Percentiles rank a stretch among this genome's conserved stretches.
These are phyloP conservation scores for Tephrocybe sp. DNA, from an alignment of 768 basidiomycete genomes.

Conservation along the genomic window DNA sequence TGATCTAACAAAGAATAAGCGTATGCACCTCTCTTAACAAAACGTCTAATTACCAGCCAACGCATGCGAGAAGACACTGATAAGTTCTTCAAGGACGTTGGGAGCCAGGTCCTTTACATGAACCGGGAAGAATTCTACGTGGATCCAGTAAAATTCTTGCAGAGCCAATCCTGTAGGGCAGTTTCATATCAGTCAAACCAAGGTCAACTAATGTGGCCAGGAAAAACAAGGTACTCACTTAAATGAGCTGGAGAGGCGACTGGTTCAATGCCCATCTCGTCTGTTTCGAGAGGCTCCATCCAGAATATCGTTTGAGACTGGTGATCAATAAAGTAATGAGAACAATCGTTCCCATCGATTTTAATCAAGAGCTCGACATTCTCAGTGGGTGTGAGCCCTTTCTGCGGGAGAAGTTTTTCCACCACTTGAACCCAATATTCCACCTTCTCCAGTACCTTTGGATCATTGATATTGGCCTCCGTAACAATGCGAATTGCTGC, in stretches of 20 bases:
- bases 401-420: conserved; percentile 27
- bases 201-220: too few relatives aligned
- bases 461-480: conserved; percentile 48
- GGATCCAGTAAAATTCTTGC: conserved; percentile 59
- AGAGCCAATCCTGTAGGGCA: conserved; percentile 41
- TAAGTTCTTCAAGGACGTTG: conserved; percentile 45
- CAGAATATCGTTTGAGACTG: conserved; percentile 49
- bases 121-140: conserved; percentile 64
- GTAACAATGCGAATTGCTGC: conserved; percentile 47
- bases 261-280: conserved; percentile 41
- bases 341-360: conserved; percentile 42
- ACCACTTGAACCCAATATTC: conserved; percentile 36
- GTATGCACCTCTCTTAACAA: not conserved
- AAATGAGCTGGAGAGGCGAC: conserved; percentile 53
- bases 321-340: conserved; percentile 61
- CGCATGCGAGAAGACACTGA: conserved; percentile 54
- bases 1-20: conserved; percentile 38
- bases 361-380: conserved; percentile 54
- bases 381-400: conserved; percentile 30
- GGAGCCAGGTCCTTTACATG: conserved; percentile 40
- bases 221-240: conserved; percentile 33
- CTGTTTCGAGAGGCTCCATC: conserved; percentile 46
- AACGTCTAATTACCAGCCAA: conserved; percentile 43
- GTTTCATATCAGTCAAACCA: conserved; percentile 1
- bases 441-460: conserved; percentile 34